Conservation (phyloP, 1,139 yeast genomes). For the Pichia sp. region DNA sequence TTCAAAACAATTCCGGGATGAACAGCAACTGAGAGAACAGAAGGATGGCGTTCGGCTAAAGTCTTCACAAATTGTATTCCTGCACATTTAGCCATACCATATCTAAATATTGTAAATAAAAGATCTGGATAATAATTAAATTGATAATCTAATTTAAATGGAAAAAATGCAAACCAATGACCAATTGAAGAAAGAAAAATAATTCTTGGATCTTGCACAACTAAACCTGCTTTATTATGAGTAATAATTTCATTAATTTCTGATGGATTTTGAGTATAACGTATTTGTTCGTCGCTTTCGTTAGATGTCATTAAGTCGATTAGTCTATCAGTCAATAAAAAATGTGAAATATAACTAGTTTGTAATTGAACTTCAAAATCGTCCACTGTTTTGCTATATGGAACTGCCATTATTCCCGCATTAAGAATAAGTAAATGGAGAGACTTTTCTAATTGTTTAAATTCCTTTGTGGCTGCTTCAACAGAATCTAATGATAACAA, state of each 20-base stretch:
- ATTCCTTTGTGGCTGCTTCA: conserved; percentile 45
- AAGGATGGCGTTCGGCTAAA: conserved; percentile 61
- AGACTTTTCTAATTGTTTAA: conserved; percentile 43
- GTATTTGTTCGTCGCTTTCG: conserved; percentile 18
- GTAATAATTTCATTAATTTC: not conserved
- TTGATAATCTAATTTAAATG: conserved; percentile 45
- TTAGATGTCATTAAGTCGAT: conserved; percentile 44
- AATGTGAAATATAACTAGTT: conserved; percentile 73
- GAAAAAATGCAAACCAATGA: conserved; percentile 50
- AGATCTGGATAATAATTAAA: conserved; percentile 60
- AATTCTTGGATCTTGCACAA: conserved; percentile 44
- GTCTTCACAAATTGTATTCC: conserved; percentile 70
- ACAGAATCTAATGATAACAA: conserved; percentile 55
- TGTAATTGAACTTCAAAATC: conserved; percentile 72
- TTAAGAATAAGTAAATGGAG: conserved; percentile 66
- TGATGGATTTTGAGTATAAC: not conserved
- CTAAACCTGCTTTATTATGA: conserved; percentile 7
- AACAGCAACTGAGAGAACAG: conserved; percentile 57
- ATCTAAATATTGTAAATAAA: conserved; percentile 71
- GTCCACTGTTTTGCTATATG: conserved; percentile 57
- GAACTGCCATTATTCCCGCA: conserved; percentile 80
- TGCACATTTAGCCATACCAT: conserved; percentile 74
- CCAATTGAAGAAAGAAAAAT: conserved; percentile 67
- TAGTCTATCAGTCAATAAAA: conserved; percentile 58
- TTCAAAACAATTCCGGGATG: conserved; percentile 87